Percentiles rank a stretch among this genome's conserved stretches.
phyloP scores from a whole-genome alignment of 768 basidiomycete species.

The Obba rivulosa region DNA sequence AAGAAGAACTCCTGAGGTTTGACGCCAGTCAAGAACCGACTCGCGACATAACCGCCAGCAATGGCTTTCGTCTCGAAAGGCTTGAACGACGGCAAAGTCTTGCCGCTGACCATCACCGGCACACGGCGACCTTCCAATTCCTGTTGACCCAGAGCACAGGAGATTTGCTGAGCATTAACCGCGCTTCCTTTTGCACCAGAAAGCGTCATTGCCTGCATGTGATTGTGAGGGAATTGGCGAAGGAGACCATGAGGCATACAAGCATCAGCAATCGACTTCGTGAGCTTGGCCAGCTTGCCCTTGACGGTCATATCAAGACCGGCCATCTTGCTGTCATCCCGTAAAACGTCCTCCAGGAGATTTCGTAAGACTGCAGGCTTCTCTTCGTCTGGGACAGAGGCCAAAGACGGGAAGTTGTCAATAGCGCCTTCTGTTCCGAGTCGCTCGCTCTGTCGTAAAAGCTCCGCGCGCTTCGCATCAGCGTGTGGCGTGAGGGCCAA shows the following conservation, averaged over 20 bases:
- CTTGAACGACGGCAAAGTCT: constrained; percentile 95
- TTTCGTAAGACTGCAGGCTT: constrained; percentile 50
- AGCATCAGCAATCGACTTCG: constrained; percentile 82
- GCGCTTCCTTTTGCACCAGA: constrained; percentile 98
- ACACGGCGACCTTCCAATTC: constrained; percentile 98
- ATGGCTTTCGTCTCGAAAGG: constrained; percentile 97
- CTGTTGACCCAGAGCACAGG: constrained; percentile 96
- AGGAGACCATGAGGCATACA: constrained; percentile 83
- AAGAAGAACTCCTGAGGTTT: constrained; percentile 99
- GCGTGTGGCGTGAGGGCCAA: constrained; percentile 82
- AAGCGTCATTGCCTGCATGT: constrained; percentile 99
- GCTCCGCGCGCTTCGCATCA: constrained; percentile 58
- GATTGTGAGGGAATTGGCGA: constrained; percentile 94
- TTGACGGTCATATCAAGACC: constrained; percentile 93
- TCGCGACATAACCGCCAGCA: constrained; percentile 96
- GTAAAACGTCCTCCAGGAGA: constrained; percentile 85
- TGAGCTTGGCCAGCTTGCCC: constrained; percentile 78
- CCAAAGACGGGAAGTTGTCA: constrained; percentile 82
- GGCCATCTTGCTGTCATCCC: constrained; percentile 96
- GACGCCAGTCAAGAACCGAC: constrained; percentile 97
- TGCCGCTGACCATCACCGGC: constrained; percentile 98
- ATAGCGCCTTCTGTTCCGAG: constrained; percentile 86
- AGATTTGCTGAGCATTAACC: constrained; percentile 97
- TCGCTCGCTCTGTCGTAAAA: constrained; percentile 61
- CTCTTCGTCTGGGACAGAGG: constrained; percentile 43